Evolutionary conservation across 805 yeast genomes (phyloP), one percentile per base, ranked within the genome.

Genomic region (Cyberlindnera euphorbiae): DNA sequence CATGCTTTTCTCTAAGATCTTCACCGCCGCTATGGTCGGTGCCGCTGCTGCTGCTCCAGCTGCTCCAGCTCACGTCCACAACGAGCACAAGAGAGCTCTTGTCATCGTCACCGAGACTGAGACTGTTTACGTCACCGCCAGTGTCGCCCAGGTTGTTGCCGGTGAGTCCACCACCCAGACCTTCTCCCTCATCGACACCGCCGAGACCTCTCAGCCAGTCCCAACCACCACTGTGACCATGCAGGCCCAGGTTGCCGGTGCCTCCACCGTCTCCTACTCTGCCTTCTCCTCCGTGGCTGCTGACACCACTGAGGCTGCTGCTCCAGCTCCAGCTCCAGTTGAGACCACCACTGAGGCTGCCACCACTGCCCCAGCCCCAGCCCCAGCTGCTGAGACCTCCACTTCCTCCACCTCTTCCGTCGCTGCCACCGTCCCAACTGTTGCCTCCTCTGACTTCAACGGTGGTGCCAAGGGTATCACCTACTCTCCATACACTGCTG

Each of bases 401-500:
- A 8, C 63, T 30, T 35, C 66, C 32, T 43, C 59, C 39, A 34
- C 56, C 17, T 36, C 62, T 24, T 28, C 58, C 27, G 25, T 62
- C 28, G 32, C 66, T 10, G 38, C 64, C 28, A 37, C 67, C 31
- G 42, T 67, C 19, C 44, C 68, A 21, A 21, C 65, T 17, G 30
- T 67, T 25, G 41, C 63, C 13, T 44, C 67, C 13, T 40, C 69
- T 17, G 31, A 64, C 31, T 39, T 68, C 24, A 42, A 62, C 33
- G 44, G 64, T 36, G 68, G 67, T 22, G 71, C 73, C 42, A 76
- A 72, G 62, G 95, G 93, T 72, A 70, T 84, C 53, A 77, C 88
- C 39, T 84, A 84, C 72, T 77, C 89, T 33, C 95, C 95, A 49
- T 84, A 84, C 73, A 65, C 77, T 41, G 57, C 71, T 39, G 59